Evolutionary conservation across 2,329 filamentous ascomycete species (phyloP), one percentile per base, ranked within the genome.

Genomic region (Clarireedia sp.): DNA sequence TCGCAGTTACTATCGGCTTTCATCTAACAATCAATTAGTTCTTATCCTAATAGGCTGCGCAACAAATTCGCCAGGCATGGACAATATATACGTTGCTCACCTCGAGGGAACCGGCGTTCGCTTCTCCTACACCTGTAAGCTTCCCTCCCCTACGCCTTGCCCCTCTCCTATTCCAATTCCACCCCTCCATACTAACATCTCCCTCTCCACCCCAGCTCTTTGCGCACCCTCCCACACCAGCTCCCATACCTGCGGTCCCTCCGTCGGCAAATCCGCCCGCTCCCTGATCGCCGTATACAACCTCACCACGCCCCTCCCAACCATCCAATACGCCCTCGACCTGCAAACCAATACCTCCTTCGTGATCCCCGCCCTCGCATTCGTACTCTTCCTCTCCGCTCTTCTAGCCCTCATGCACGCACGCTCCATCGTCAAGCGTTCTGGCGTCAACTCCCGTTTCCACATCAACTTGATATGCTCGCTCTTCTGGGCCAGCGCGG

Each of bases 51-150:
- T 52, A 5, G 50, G 50, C 1, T 52, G 50, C 24, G 24, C 50
- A n/a, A 52, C 40, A 16, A 12, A 45, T 38, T 52, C 50, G 3
- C 50, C 40, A n/a, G 50, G 50, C 3, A 52, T 52, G 40, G 50
- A 26, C 19, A 52, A 45, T 8, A 45, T 52, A 19, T 52, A 52
- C 50, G 19, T 52, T 10, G 24, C 40, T 7, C 21, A 41, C 16
- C 26, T 52, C 1, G 29, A 29, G 5, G 36, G 23, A 26, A 9
- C 4, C 14, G 24, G 17, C n/a, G 21, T 52, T 3, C n/a, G 9
- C 33, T 45, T 45, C 19, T 52, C 50, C 24, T 52, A 52, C 26
- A 52, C 50, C 3, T 52, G 50, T 52, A 45, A 45, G 50, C 26
- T 16, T 19, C 8, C 14, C 8, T 16, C 37, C 33, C 33, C 26